Evolutionary conservation across 768 basidiomycete genomes (phyloP), one percentile per base, ranked within the genome.

Genomic region (Nevesoporus exiguus): DNA sequence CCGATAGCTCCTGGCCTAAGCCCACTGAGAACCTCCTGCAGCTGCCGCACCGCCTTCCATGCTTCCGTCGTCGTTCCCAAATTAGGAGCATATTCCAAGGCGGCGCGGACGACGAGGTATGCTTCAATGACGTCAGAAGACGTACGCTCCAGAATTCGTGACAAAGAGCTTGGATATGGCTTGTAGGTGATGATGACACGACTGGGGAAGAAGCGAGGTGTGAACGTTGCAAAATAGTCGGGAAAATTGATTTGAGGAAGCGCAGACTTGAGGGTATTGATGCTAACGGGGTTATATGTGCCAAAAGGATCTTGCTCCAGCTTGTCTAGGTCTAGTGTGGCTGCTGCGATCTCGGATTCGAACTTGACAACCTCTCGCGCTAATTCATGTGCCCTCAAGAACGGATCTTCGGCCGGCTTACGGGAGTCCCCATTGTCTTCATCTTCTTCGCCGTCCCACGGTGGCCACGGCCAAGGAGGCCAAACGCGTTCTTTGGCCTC

Each of bases 391-490:
- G 86, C 82, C 52, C 77, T 76, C 51, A 80, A 51, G 52, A 71
- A 72, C 1, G 69, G 69, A 55, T 72, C 69, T 0, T 62, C 54
- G 13, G 63, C 51, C 2, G 58, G 67, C 51, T 77, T 77, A 37
- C 66, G 59, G 34, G 62, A 68, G 27, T 79, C 75, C 17, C 72
- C 69, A 33, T 72, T 71, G 7, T 74, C 74, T 29, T 74, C 76
- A n/a, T 77, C 82, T 17, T 77, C 82, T 29, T 84, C 83, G 24
- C 72, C 83, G 40, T 79, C 85, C 88, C 89, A 93, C 6, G 93
- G 92, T 64, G 90, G 88, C 88, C 88, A 87, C 15, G 88, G 85
- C 86, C 87, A 85, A 36, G 86, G 86, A 40, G 88, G 89, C 88
- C 86, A 90, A 27, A 81, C 74, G 44, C 31, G 65, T 30, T 71